phyloP scores from a whole-genome alignment of 768 basidiomycete genomes.

The Rhizopogon sp. region DNA sequence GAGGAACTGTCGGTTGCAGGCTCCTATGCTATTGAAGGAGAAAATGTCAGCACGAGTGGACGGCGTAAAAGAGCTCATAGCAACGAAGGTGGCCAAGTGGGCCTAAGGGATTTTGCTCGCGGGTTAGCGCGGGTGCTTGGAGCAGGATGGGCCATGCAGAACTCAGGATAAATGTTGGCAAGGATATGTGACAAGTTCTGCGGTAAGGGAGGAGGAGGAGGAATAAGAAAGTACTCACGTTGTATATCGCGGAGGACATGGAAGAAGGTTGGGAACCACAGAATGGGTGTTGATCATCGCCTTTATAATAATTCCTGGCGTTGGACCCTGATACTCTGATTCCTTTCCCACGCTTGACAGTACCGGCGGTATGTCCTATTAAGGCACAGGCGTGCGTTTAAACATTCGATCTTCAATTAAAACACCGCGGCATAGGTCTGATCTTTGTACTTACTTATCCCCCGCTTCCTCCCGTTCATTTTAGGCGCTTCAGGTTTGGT shows the following conservation, averaged over 20 bases:
- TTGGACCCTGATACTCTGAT: constrained; percentile 28
- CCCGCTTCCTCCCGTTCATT: background rate
- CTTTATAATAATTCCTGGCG: constrained; percentile 31
- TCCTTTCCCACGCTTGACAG: constrained; percentile 31
- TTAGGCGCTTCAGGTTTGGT: background rate
- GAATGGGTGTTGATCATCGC: constrained; percentile 35
- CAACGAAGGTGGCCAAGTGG: background rate
- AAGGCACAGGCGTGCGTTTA: constrained; percentile 23
- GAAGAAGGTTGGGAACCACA: constrained; percentile 30
- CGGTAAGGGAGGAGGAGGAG: background rate
- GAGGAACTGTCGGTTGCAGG: constrained; percentile 49
- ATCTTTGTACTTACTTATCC: background rate
- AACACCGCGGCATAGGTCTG: constrained; percentile 16
- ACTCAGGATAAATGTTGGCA: background rate
- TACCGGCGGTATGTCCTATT: constrained; percentile 30
- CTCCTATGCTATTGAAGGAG: constrained; percentile 39
- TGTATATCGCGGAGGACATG: constrained; percentile 36
- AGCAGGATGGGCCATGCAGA: background rate
- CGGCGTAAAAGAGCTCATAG: background rate
- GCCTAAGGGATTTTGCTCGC: constrained; percentile 21
- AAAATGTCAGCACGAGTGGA: constrained; percentile 13
- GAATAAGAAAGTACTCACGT: constrained; percentile 22
- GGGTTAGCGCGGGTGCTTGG: constrained; percentile 4
- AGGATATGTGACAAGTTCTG: background rate
- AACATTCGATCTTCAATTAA: constrained; percentile 11